A percentile compares a stretch with the other conserved stretches of the same genome.
These are phyloP conservation scores for Calonectria hongkongensis DNA, from an alignment of 2,329 filamentous ascomycete species.

Conservation along the genomic window DNA sequence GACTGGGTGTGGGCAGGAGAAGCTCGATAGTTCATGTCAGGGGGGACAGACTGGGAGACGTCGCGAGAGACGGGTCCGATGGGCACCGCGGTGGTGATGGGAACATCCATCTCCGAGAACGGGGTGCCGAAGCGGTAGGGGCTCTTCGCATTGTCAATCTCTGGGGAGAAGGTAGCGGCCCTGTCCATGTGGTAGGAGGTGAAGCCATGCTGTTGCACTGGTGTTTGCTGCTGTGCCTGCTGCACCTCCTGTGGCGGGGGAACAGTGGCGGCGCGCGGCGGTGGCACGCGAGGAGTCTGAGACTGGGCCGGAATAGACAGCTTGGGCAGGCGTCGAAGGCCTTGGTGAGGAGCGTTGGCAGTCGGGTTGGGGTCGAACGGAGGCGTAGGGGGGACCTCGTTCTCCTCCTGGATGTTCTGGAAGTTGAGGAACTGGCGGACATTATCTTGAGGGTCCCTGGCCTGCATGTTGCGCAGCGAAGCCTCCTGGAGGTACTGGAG, in stretches of 20 bases:
- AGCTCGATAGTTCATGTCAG: slow-evolving; percentile 88
- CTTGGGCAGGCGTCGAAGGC: slow-evolving; percentile 76
- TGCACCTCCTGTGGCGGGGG: slow-evolving; percentile 54
- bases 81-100: slow-evolving; percentile 84
- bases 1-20: slow-evolving; percentile 59
- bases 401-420: slow-evolving; percentile 71
- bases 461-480: slow-evolving; percentile 80
- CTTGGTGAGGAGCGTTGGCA: slow-evolving; percentile 69
- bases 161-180: slow-evolving; percentile 70
- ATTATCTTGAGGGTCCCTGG: slow-evolving; percentile 91
- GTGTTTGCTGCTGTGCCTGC: slow-evolving; percentile 49
- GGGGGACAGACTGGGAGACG: slow-evolving; percentile 91
- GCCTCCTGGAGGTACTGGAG: slow-evolving; percentile 84
- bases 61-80: slow-evolving; percentile 85
- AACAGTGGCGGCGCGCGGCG: slow-evolving; percentile 55
- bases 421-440: slow-evolving; percentile 93
- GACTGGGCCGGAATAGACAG: slow-evolving; percentile 73
- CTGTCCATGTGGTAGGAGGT: slow-evolving; percentile 72
- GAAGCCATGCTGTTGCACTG: slow-evolving; percentile 59
- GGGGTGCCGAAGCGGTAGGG: slow-evolving; percentile 89
- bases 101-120: slow-evolving; percentile 92
- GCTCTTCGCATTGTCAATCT: slow-evolving; percentile 73
- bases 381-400: slow-evolving; percentile 80
- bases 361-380: slow-evolving; percentile 79
- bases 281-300: slow-evolving; percentile 53